phyloP scores from a whole-genome alignment of 106 monocot species.

The Chionographis japonica region DNA sequence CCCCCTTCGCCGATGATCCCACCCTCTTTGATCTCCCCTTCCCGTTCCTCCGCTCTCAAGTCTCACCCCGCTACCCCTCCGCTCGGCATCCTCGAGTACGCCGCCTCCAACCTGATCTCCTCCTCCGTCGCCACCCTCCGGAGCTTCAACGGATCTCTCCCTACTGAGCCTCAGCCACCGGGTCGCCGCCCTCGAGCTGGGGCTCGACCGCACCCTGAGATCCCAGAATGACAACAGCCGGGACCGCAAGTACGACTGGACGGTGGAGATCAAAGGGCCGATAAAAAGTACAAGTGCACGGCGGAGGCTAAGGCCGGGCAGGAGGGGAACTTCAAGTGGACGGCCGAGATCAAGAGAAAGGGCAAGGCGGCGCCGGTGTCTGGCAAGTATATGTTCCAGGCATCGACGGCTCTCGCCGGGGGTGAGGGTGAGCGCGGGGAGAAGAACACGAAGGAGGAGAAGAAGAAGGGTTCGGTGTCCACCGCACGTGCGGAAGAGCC shows the following conservation, averaged over 20 bases:
- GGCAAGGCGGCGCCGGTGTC: constrained; percentile 23
- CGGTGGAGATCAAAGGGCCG: constrained; percentile 62
- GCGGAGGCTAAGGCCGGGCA: constrained; percentile 39
- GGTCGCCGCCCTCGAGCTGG: constrained; percentile 69
- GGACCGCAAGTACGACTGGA: constrained; percentile 79
- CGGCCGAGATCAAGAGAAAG: constrained; percentile 39
- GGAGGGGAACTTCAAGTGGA: constrained; percentile 28
- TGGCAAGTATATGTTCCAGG: too few relatives aligned
- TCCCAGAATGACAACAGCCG: neutral
- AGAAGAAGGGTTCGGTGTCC: constrained; percentile 9
- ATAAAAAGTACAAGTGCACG: constrained; percentile 55
- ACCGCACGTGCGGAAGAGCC: constrained; percentile 21
- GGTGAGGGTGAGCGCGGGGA: too few relatives aligned
- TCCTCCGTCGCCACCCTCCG: constrained; percentile 7
- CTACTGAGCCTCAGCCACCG: constrained; percentile 52
- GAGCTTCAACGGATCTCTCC: constrained; percentile 23
- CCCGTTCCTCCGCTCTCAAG: too few relatives aligned
- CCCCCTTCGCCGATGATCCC: constrained; percentile 3
- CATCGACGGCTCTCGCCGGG: too few relatives aligned
- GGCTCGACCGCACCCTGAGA: constrained; percentile 7
- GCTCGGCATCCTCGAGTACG: too few relatives aligned
- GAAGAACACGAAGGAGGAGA: too few relatives aligned
- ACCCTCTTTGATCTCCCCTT: too few relatives aligned
- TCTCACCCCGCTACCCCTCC: too few relatives aligned
- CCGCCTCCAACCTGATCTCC: too few relatives aligned